phyloP scores from a whole-genome alignment of 2,329 filamentous ascomycete genomes.

The Phoma sp. region DNA sequence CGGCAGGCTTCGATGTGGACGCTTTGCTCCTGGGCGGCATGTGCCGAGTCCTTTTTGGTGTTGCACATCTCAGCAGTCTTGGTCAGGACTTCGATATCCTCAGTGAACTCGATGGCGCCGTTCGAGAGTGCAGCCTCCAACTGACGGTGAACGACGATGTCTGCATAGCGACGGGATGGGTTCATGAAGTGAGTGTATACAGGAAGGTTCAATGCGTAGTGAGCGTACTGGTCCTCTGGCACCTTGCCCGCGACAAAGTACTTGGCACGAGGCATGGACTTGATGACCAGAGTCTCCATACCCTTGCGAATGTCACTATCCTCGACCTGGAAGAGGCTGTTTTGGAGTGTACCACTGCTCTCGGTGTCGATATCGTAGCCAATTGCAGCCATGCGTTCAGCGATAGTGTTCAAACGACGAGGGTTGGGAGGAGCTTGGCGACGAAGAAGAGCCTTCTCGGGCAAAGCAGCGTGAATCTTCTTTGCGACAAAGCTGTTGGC shows the following conservation, averaged over 20 bases:
- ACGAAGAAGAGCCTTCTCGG: conserved; percentile 90
- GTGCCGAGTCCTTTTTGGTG: conserved; percentile 98
- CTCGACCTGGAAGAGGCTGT: conserved; percentile 91
- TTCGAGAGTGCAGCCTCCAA: conserved; percentile 85
- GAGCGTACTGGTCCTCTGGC: conserved; percentile 76
- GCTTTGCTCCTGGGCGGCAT: conserved; percentile 97
- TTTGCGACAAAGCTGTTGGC: conserved; percentile 89
- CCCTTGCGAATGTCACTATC: conserved; percentile 91
- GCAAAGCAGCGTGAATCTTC: conserved; percentile 77
- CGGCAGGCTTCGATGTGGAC: conserved; percentile 98
- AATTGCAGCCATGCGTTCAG: conserved; percentile 88
- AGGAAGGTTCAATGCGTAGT: conserved; percentile 91
- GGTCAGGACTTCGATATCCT: conserved; percentile 84
- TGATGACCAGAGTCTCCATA: conserved; percentile 94
- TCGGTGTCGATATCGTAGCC: conserved; percentile 88
- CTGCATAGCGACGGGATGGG: conserved; percentile 91
- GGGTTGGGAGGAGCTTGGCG: conserved; percentile 85
- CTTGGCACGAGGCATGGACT: conserved; percentile 95
- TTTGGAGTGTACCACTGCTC: conserved; percentile 89
- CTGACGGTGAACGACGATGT: conserved; percentile 94
- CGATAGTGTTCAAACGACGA: conserved; percentile 86
- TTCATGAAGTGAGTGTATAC: conserved; percentile 98
- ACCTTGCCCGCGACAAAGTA: conserved; percentile 88
- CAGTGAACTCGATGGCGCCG: conserved; percentile 80
- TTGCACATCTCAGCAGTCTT: conserved; percentile 97